Percentiles rank a stretch among this genome's conserved stretches.
Conservation (phyloP, 1,284 basidiomycete genomes). For the Coniferiporia weirii region DNA sequence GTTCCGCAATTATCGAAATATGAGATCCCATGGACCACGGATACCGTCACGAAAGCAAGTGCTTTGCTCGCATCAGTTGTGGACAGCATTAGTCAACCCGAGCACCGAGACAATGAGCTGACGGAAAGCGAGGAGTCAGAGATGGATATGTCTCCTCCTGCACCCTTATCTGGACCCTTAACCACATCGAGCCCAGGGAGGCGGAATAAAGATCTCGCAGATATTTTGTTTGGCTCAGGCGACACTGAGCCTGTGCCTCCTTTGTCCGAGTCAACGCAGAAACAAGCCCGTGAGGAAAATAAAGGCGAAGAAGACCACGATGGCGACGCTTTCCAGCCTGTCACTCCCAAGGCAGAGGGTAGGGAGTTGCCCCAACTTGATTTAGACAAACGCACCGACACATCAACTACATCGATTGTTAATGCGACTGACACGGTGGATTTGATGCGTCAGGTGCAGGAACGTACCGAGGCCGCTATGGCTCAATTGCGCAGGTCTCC, state of each 20-base stretch:
- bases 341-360: slow-evolving; percentile 19
- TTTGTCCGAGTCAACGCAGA: slow-evolving; percentile 12
- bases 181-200: slow-evolving; percentile 39
- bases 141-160: slow-evolving; percentile 1
- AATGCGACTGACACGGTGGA: slow-evolving; percentile 37
- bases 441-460: slow-evolving; percentile 61
- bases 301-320: not conserved
- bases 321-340: not conserved
- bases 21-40: slow-evolving; percentile 29
- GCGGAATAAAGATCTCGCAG: slow-evolving; percentile 65
- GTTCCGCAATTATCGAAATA: slow-evolving; percentile 27
- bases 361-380: slow-evolving; percentile 21
- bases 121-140: slow-evolving; percentile 19
- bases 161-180: slow-evolving; percentile 20
- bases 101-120: slow-evolving; percentile 29
- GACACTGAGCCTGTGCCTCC: slow-evolving; percentile 32
- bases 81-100: slow-evolving; percentile 48
- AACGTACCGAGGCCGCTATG: slow-evolving; percentile 65
- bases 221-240: slow-evolving; percentile 61
- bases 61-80: slow-evolving; percentile 65
- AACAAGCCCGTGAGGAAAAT: slow-evolving; percentile 15
- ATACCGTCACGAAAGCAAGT: slow-evolving; percentile 51
- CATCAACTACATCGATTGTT: slow-evolving; percentile 33
- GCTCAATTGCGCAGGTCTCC: slow-evolving; percentile 57
- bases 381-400: slow-evolving; percentile 24